A percentile compares a stretch with the other conserved stretches of the same genome.
Evolutionary conservation across 768 basidiomycete species (phyloP).

Genomic region (Leccinum subgranulosum): DNA sequence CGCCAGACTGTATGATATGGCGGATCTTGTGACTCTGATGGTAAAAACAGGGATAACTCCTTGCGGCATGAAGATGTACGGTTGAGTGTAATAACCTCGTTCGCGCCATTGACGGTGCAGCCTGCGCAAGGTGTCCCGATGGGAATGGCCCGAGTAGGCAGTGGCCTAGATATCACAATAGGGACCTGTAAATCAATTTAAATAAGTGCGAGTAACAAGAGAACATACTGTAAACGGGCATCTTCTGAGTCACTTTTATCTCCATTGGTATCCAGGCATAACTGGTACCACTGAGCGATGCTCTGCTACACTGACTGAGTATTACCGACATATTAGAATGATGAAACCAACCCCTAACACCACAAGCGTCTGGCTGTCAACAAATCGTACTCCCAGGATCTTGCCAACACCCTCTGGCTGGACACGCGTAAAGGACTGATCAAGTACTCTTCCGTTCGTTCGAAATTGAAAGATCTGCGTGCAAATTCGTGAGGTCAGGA

Average conservation of each 20-base stretch:
- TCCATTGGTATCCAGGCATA: constrained; percentile 9
- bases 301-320: constrained; percentile 11
- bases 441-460: background rate
- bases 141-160: constrained; percentile 3
- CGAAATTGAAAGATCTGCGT: constrained; percentile 23
- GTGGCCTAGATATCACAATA: constrained; percentile 11
- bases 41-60: constrained; percentile 17
- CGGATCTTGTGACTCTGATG: constrained; percentile 6
- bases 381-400: constrained; percentile 19
- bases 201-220: background rate
- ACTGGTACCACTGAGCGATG: constrained; percentile 19
- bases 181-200: constrained; percentile 6
- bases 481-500: background rate
- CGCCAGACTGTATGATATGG: constrained; percentile 19
- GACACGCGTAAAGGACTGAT: constrained; percentile 9
- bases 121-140: constrained; percentile 5
- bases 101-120: constrained; percentile 9
- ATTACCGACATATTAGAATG: background rate
- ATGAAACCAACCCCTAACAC: constrained; percentile 24
- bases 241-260: constrained; percentile 6
- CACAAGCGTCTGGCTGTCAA: constrained; percentile 21
- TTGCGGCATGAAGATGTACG: constrained; percentile 15
- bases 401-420: constrained; percentile 20
- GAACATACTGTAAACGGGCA: constrained; percentile 18
- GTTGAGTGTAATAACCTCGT: constrained; percentile 19